A percentile compares a stretch with the other conserved stretches of the same genome.
Conservation (phyloP, 2,329 filamentous ascomycete species). For the Microdochium trichocladiopsis region DNA sequence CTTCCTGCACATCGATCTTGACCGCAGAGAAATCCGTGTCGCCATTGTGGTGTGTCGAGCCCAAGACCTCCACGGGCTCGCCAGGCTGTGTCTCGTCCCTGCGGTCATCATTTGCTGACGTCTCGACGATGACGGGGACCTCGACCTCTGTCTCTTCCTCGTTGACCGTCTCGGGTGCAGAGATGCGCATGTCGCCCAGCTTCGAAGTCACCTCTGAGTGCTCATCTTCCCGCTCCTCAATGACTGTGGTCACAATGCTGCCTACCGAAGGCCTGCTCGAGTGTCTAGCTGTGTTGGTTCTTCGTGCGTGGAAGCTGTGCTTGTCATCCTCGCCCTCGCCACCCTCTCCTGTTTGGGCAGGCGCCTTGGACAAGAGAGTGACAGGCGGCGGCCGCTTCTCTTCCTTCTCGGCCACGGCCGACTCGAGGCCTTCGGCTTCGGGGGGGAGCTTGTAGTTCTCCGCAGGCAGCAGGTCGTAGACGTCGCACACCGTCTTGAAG, state of each 20-base stretch:
- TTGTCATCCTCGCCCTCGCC: conserved; percentile 37
- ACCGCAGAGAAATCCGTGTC: neutral
- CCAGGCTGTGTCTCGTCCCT: conserved; percentile 8
- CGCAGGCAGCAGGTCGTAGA: conserved; percentile 79
- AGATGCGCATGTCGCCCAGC: conserved; percentile 39
- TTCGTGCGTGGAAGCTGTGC: conserved; percentile 39
- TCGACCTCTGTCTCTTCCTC: conserved; percentile 25
- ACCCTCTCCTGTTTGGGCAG: conserved; percentile 14
- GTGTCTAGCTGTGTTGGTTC: conserved; percentile 74
- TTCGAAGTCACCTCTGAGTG: conserved; percentile 35
- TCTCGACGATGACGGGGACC: conserved; percentile 32
- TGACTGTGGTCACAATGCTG: conserved; percentile 71
- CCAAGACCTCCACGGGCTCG: conserved; percentile 1
- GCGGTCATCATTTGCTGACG: conserved; percentile 14
- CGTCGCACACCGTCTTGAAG: conserved; percentile 95
- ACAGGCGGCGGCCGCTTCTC: conserved; percentile 23
- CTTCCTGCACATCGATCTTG: conserved; percentile 11
- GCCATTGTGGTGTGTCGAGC: neutral
- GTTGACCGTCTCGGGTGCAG: conserved; percentile 53
- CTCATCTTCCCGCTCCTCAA: conserved; percentile 77
- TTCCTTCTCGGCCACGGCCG: conserved; percentile 32
- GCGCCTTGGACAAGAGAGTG: conserved; percentile 23
- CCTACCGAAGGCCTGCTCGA: conserved; percentile 75
- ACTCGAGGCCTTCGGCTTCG: conserved; percentile 81
- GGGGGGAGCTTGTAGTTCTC: conserved; percentile 95